Base-by-base conservation (phyloP, 2,329 filamentous ascomycete genomes). In the Tricladium varicosporioides region DNA sequence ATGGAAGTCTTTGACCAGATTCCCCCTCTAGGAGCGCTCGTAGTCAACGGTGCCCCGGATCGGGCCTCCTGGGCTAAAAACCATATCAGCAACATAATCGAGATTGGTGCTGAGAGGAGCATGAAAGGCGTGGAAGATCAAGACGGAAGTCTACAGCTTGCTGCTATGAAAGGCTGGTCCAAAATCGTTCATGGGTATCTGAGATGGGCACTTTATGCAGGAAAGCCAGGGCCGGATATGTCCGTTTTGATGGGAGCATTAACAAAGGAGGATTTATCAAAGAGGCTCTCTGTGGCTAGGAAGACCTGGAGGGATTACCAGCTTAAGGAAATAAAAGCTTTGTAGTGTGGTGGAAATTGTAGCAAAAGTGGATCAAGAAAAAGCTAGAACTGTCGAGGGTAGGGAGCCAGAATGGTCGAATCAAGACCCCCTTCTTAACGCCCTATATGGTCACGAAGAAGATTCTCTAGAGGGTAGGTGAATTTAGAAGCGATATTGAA, bases 201-300 rank as follows among this genome's bases (percentile, higher is more conserved):
- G 53, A 76, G 84, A 51, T 80, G 81, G 76, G 81, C 80, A 1
- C 61, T 87, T 19, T 74, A 76, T 2, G 80, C 75, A 43, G 80
- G 80, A 1, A 72, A 72, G 16, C 74, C 77, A 9, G 84, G 84
- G 0, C 82, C 83, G 1, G 74, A 76, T 14, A 76, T 82, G 9
- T 76, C 77, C 1, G 73, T 77, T 42, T 77, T 77, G 2, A 80
- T 87, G 80, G 73, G 67, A 11, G 75, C 84, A 16, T 67, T 87
- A 18, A 83, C 84, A 0, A 76, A 75, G 48, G 71, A 77, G 2
- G 80, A 83, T 64, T 77, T 75, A 9, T 60, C 80, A 16, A 66
- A 69, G 48, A 72, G 80, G 49, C 57, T 71, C 11, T 36, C 46
- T n/a, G 13, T 40, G 42, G 68, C 67, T 5, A 57, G 45, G 16